Base-by-base conservation (phyloP, 495 filamentous ascomycete genomes). In the Lepidopterella palustris region DNA sequence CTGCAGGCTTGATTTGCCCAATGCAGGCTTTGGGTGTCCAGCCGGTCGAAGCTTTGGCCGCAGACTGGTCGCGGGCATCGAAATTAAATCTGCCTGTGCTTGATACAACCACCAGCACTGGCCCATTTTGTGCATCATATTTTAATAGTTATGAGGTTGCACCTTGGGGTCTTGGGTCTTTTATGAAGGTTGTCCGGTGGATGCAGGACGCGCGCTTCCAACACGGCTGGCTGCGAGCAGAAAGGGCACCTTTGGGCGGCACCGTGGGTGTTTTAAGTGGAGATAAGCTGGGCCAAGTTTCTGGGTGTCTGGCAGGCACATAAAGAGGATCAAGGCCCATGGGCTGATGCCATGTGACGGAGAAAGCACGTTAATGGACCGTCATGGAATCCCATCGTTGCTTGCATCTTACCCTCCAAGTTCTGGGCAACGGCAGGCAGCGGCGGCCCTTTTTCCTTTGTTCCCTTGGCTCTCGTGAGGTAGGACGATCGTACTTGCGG, bases 391-490 rank as follows among this genome's bases (percentile, higher is more conserved):
- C n/a, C 45, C 23, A 35, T 10, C 45, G 23, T 49, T 49, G 13
- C 45, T 18, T 49, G 45, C 45, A 24, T 49, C n/a, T 49, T 49
- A 24, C 45, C 47, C 47, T 5, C 8, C 47, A 24, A 24, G 25
- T n/a, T n/a, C 18, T 25, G 35, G 35, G 47, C 45, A 24, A 18
- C 45, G 45, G 4, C 45, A n/a, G n/a, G n/a, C n/a, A n/a, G n/a
- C n/a, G n/a, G n/a, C n/a, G n/a, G n/a, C n/a, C n/a, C n/a, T n/a
- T n/a, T n/a, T n/a, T n/a, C n/a, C n/a, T n/a, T n/a, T n/a, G n/a
- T n/a, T 50, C 25, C 47, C 47, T 50, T 50, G n/a, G 47, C 47
- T 50, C 47, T 50, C 47, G 47, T 50, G 47, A 50, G 47, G 47
- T 49, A 24, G 21, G 45, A 20, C 15, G 45, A 24, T 24, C 15